Evolutionary conservation across 2,329 filamentous ascomycete species (phyloP).

Genomic region (Arthrobotrys musiformis): DNA sequence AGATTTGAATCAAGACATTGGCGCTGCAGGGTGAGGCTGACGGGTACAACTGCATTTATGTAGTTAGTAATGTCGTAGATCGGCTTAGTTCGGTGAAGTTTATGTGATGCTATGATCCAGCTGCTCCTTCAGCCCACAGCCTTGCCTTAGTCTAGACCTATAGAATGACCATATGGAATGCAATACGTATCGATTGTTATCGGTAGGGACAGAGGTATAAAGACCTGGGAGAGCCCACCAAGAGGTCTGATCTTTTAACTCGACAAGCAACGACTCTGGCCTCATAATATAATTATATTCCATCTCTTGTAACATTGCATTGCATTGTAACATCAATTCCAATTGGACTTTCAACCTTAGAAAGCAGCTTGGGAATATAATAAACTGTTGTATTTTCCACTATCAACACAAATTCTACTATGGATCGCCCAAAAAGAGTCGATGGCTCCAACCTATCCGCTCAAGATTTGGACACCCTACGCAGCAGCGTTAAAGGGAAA

Average conservation of each 20-base stretch:
- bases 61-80: not conserved
- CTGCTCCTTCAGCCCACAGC: not conserved
- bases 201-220: not conserved
- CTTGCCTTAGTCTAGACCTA: too few relatives aligned
- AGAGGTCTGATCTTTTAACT: not conserved
- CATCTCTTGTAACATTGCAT: too few relatives aligned
- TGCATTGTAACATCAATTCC: too few relatives aligned
- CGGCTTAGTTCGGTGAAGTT: not conserved
- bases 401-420: slow-evolving; percentile 21
- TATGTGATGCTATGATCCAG: not conserved
- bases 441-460: slow-evolving; percentile 44
- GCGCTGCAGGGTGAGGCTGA: not conserved
- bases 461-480: slow-evolving; percentile 18
- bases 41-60: not conserved
- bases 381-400: not conserved
- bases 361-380: not conserved
- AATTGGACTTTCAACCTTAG: not conserved
- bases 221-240: not conserved
- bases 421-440: slow-evolving; percentile 11
- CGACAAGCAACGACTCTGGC: too few relatives aligned
- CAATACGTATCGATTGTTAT: not conserved
- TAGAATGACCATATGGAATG: too few relatives aligned
- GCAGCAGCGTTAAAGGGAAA: slow-evolving; percentile 42
- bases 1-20: not conserved
- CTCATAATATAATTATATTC: too few relatives aligned